Evolutionary conservation across 73 alveolate genomes (phyloP).

Genomic region (Urostyla sp.): DNA sequence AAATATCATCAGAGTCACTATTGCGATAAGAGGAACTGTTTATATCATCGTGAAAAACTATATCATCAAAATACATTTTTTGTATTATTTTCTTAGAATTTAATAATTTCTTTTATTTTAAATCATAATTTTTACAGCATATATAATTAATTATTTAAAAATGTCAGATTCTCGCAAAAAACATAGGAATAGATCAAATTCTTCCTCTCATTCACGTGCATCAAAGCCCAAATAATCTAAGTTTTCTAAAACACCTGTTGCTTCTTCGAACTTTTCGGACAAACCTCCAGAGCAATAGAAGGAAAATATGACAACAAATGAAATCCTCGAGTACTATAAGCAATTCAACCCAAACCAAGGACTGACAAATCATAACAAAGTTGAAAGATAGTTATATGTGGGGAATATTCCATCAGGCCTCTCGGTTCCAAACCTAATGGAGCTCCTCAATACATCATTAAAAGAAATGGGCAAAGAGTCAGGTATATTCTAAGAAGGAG

Average conservation of each 20-base stretch:
- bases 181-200: no score
- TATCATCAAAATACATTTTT: no score
- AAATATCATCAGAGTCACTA: no score
- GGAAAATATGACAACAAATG: conserved; percentile 49
- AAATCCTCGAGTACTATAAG: conserved; percentile 56
- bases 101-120: no score
- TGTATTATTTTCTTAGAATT: no score
- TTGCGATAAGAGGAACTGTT: no score
- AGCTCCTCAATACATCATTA: conserved; percentile 83
- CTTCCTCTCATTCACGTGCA: no score
- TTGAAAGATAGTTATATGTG: conserved; percentile 87
- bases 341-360: conserved; percentile 32
- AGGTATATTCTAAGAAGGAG: conserved; percentile 74
- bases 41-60: no score
- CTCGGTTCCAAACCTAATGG: conserved; percentile 75
- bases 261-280: conserved; percentile 34
- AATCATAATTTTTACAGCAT: no score
- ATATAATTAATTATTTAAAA: no score
- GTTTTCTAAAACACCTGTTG: background rate
- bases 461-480: conserved; percentile 64
- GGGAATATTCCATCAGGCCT: conserved; percentile 91
- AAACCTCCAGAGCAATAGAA: conserved; percentile 16
- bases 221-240: no score
- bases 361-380: conserved; percentile 64
- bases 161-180: no score